Base-by-base conservation (phyloP, 306 rosid species). In the Castanea sativa region DNA sequence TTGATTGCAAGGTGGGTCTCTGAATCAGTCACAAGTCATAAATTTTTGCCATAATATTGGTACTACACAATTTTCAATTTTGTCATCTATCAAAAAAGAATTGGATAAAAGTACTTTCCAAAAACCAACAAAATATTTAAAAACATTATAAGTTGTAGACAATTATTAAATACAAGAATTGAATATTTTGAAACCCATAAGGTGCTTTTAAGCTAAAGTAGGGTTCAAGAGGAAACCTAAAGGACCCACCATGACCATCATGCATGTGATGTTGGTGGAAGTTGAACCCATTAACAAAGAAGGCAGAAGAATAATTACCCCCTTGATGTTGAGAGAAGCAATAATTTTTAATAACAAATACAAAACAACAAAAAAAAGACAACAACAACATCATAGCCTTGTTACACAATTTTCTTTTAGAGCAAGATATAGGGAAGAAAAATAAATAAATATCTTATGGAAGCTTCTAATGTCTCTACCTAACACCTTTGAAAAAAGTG, bases 391-490 rank as follows among this genome's bases (percentile, higher is more conserved):
- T n/a, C 23, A n/a, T 16, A 69, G 73, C 29, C 41, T 8, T 32
- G 15, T 65, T 30, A 41, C 11, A 41, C 11, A 16, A 6, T 65
- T 27, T 18, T 70, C 52, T 38, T 16, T 71, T 45, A 6, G 45
- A 30, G 12, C 3, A 73, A 73, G 33, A 10, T 18, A 41, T 0
- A 55, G 8, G 45, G 45, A 8, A 2, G 7, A 8, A 41, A 41
- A 78, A 61, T 23, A 25, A 1, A 25, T 25, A 75, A 80, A 83
- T 75, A 81, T 88, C 85, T 58, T 0, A 45, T 78, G 78, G 89
- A 85, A 88, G 89, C 89, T 88, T 88, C 89, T 70, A 20, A 72
- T 78, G 83, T 75, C 79, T 83, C 86, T 55, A 85, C 91, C 87
- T 76, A 88, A 85, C 87, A 71, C 87, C 69, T 78, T 83, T 85